Base-by-base conservation (phyloP, 2,329 filamentous ascomycete genomes). In the Colletotrichum sp. region DNA sequence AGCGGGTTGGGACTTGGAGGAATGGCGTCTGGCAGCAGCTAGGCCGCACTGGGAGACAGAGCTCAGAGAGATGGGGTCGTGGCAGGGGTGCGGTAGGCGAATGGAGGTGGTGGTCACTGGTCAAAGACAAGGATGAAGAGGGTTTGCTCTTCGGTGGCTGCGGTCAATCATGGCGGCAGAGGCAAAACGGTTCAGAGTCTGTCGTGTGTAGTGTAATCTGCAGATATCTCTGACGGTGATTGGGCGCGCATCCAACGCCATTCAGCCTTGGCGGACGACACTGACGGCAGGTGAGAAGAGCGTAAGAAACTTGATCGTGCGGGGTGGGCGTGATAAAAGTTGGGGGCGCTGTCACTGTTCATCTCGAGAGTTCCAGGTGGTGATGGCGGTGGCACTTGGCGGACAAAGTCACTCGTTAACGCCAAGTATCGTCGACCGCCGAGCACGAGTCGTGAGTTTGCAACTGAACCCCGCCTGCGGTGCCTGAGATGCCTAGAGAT, bases 261-360 rank as follows among this genome's bases (percentile, higher is more conserved):
- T 74, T 69, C 70, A 76, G 74, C 74, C 74, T 76, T 74, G 74
- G 70, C 74, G 64, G 48, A 25, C 70, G 68, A 69, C 43, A 74
- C 67, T 18, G 61, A 43, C n/a, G 55, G 36, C 27, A 62, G 64
- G 32, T 64, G 13, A 15, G 9, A 32, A 34, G 43, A 58, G 32
- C 32, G 32, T 55, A 30, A 61, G 32, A 32, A 70, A 62, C 56
- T 34, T 25, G 56, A 16, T 61, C 25, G 56, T 62, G 67, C 56
- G 67, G 67, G 66, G 67, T 39, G 30, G n/a, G 18, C 13, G 18
- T 25, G 32, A 30, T 34, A 5, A 34, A 32, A n/a, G 34, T 48
- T 25, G 56, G 27, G 34, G 36, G 27, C 6, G 34, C n/a, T 52
- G 56, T 16, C 61, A 36, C n/a, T 36, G n/a, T 25, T 67, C 18